Evolutionary conservation across 108 stramenopile species (phyloP).

Genomic region (Tribonema minus): DNA sequence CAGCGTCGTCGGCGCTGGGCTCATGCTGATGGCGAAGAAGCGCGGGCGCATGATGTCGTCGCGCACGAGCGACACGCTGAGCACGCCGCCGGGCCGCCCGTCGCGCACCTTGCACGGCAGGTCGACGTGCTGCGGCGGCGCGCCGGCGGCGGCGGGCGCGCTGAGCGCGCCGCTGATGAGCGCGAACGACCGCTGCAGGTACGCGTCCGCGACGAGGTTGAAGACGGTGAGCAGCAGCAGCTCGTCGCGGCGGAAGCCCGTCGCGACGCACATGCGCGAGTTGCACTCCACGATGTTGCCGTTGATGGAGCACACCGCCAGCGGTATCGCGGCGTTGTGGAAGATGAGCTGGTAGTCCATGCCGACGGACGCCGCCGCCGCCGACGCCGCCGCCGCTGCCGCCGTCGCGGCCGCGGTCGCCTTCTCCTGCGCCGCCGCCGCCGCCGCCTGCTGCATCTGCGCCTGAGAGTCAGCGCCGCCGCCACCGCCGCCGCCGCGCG

Average conservation of each 20-base stretch:
- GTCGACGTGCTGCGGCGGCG: background rate
- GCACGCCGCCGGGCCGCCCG: slow-evolving; percentile 3
- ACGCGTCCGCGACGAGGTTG: slow-evolving; percentile 39
- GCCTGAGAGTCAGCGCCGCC: background rate
- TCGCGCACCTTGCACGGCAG: slow-evolving; percentile 8
- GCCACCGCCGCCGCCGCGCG: background rate
- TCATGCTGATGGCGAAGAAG: slow-evolving; percentile 1
- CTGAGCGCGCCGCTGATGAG: slow-evolving; percentile 37
- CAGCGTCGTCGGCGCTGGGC: background rate
- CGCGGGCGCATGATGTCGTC: slow-evolving; percentile 23
- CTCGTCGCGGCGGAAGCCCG: slow-evolving; percentile 35
- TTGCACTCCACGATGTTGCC: slow-evolving; percentile 46
- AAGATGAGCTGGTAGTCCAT: slow-evolving; percentile 33
- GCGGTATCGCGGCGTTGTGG: slow-evolving; percentile 22
- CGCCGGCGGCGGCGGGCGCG: background rate
- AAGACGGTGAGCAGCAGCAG: slow-evolving; percentile 36
- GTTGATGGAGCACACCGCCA: slow-evolving; percentile 37
- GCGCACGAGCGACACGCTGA: slow-evolving; percentile 15
- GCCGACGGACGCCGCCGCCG: background rate
- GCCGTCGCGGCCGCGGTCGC: background rate
- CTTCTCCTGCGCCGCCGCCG: background rate
- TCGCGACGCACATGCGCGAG: slow-evolving; percentile 3
- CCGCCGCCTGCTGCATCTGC: background rate
- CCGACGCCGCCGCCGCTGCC: background rate
- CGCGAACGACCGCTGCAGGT: slow-evolving; percentile 45